phyloP scores from a whole-genome alignment of 495 filamentous ascomycete species.

The Clohesyomyces aquaticus region DNA sequence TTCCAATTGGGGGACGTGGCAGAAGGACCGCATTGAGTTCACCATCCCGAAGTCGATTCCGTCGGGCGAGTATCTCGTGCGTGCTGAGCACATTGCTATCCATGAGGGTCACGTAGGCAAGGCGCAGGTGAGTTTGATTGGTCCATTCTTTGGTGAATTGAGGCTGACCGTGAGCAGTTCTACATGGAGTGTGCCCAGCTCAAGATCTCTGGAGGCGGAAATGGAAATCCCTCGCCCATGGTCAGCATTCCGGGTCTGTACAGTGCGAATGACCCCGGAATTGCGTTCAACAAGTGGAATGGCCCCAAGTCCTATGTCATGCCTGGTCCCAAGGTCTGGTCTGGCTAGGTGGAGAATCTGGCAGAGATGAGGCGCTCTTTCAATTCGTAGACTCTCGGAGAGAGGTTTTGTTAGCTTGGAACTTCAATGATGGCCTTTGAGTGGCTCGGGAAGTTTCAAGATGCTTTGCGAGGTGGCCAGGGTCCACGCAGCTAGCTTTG shows the following conservation, averaged over 20 bases:
- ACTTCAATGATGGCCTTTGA: too few relatives aligned
- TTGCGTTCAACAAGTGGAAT: slow-evolving; percentile 24
- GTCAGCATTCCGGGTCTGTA: slow-evolving; percentile 18
- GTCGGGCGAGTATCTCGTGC: slow-evolving; percentile 14
- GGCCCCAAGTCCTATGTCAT: slow-evolving; percentile 14
- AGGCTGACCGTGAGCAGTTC: too few relatives aligned
- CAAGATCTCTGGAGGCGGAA: neutral
- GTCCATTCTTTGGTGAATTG: neutral
- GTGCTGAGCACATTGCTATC: slow-evolving; percentile 18
- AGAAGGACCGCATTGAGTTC: slow-evolving; percentile 16
- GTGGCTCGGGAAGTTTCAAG: too few relatives aligned
- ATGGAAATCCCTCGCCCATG: slow-evolving; percentile 5
- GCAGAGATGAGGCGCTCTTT: too few relatives aligned
- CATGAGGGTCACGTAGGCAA: slow-evolving; percentile 12
- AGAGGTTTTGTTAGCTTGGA: too few relatives aligned
- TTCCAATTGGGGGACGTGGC: slow-evolving; percentile 15
- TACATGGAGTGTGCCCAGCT: slow-evolving; percentile 21
- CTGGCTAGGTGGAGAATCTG: neutral
- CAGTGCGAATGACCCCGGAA: slow-evolving; percentile 15
- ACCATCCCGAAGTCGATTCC: slow-evolving; percentile 7
- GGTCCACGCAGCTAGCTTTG: too few relatives aligned
- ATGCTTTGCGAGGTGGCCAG: too few relatives aligned
- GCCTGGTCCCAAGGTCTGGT: slow-evolving; percentile 18
- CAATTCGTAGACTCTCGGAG: too few relatives aligned
- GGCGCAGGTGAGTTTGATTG: slow-evolving; percentile 6